These are phyloP conservation scores for Penicillium sp. DNA, from an alignment of 2,329 filamentous ascomycete species.

Conservation along the genomic window DNA sequence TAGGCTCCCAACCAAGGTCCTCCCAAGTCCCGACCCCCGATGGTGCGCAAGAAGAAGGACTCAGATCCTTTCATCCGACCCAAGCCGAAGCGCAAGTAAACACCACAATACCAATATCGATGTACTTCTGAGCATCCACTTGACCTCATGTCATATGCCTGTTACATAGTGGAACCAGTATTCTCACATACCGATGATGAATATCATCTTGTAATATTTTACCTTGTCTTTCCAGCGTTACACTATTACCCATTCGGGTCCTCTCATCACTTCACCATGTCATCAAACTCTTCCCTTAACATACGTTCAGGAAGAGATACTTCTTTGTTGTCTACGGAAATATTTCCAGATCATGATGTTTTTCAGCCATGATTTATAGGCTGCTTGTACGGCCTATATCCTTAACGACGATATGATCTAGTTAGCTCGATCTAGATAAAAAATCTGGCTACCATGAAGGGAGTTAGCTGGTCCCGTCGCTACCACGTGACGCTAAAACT, in stretches of 20 bases:
- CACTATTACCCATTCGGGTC: neutral
- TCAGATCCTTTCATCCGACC: slow-evolving; percentile 44
- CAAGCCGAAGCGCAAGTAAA: slow-evolving; percentile 32
- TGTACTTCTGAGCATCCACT: neutral
- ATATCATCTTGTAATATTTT: neutral
- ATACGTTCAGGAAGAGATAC: neutral
- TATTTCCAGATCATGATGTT: neutral
- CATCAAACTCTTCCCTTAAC: neutral
- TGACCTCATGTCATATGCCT: neutral
- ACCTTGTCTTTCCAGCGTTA: neutral
- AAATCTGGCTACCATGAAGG: too few species aligned
- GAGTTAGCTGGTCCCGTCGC: too few species aligned
- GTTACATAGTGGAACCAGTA: neutral
- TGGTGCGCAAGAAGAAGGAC: slow-evolving; percentile 40
- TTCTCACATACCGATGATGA: neutral
- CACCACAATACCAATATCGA: neutral
- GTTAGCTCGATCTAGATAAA: neutral
- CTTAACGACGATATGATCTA: neutral
- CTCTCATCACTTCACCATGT: neutral
- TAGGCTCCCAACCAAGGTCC: slow-evolving; percentile 18
- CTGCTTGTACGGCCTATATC: neutral
- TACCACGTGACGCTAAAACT: too few species aligned
- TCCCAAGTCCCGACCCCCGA: slow-evolving; percentile 26
- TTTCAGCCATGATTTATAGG: neutral
- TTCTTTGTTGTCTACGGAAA: neutral